Base-by-base conservation (phyloP, 768 basidiomycete genomes). In the Pleurotus sapidus region DNA sequence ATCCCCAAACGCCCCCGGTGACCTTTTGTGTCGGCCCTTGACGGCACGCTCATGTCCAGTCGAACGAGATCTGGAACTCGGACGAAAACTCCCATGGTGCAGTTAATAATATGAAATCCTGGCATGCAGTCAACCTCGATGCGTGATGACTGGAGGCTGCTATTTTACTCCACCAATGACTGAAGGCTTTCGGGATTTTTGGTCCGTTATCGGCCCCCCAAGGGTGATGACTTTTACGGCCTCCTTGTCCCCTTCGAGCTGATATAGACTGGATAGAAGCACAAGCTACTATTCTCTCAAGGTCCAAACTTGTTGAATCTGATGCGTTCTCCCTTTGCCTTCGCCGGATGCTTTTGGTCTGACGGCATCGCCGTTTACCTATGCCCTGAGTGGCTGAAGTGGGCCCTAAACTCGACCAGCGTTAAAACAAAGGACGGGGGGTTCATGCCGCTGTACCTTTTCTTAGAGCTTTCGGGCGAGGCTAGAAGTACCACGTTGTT, bases 361-460 rank as follows among this genome's bases (percentile, higher is more conserved):
- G 30, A 34, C 30, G 30, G 30, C 30, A 34, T 34, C 30, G 30
- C 30, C 11, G 30, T 34, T 34, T 34, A 34, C 30, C 30, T 34
- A 9, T 34, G 30, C 30, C 30, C 30, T 34, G 30, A 34, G 30
- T 34, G 30, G 30, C 30, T 34, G 30, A 34, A 34, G 9, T 34
- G 30, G 11, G 30, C 9, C 8, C 11, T 9, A 34, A 34, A 34
- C 30, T 34, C 30, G 11, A 34, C 30, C 30, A 34, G 30, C 30
- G 30, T 34, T 34, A 34, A 34, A 34, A 34, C 37, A 54, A 40
- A 54, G 51, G 42, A 54, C 51, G 51, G 51, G 18, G 38, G 42
- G 23, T 20, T 24, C 51, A 54, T n/a, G 39, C 51, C 51, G 51
- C 15, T 27, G 49, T 51, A 42, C 51, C 51, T 54, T 23, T 45